Conservation (phyloP, 2,329 filamentous ascomycete species). For the Penicillium sp. region DNA sequence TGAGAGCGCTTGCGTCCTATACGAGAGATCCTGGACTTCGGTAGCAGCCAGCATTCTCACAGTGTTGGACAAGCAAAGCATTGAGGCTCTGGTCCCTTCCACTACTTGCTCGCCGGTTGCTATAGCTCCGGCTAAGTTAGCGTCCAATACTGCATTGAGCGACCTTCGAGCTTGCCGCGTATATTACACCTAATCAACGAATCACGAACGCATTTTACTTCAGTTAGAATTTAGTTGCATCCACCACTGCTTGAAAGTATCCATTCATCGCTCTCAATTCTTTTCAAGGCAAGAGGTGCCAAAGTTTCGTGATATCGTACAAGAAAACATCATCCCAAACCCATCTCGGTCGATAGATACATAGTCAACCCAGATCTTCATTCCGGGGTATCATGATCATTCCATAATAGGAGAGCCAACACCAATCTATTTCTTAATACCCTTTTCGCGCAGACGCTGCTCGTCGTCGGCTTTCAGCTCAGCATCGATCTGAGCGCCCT, state of each 20-base stretch:
- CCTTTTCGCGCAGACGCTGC: conserved; percentile 47
- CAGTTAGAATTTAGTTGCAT: neutral
- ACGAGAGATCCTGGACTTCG: neutral
- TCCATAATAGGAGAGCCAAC: conserved; percentile 7
- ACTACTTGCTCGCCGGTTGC: neutral
- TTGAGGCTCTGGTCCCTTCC: neutral
- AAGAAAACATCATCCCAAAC: conserved; percentile 87
- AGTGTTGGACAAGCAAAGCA: neutral
- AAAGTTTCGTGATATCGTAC: conserved; percentile 60
- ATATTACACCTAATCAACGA: conserved; percentile 3
- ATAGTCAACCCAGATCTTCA: neutral
- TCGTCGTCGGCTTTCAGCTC: conserved; percentile 48
- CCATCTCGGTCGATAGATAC: conserved; percentile 58
- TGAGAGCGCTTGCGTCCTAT: neutral
- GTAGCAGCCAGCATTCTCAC: neutral
- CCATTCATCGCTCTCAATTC: conserved; percentile 4
- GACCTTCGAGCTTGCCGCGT: neutral
- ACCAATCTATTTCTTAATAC: conserved; percentile 33
- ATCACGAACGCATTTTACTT: neutral
- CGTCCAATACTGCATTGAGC: conserved; percentile 8
- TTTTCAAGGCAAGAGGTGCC: conserved; percentile 5
- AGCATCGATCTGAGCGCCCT: conserved; percentile 50
- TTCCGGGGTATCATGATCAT: neutral
- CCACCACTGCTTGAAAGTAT: neutral
- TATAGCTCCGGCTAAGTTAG: neutral